phyloP scores from a whole-genome alignment of 1,284 basidiomycete species.

The Sporisorium graminicola region DNA sequence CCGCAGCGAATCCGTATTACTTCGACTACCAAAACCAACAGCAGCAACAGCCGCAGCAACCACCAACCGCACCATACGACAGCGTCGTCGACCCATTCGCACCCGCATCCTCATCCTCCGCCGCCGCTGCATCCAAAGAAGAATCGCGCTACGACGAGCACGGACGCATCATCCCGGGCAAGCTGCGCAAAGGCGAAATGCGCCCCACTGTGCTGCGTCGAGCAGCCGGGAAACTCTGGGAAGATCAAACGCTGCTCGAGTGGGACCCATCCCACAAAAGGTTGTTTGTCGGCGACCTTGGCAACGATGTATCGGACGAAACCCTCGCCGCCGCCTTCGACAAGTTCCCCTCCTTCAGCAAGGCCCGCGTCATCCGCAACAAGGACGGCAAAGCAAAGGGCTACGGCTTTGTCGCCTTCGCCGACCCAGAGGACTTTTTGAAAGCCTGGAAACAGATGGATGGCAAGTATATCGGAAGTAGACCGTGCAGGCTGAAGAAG shows the following conservation, averaged over 20 bases:
- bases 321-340: constrained; percentile 88
- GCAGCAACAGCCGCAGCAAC: not conserved
- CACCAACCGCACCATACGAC: not conserved
- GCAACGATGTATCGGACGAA: constrained; percentile 97
- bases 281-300: constrained; percentile 96
- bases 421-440: constrained; percentile 97
- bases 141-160: constrained; percentile 27
- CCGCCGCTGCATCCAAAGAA: constrained; percentile 17
- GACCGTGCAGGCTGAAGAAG: constrained; percentile 67
- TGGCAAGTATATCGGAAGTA: constrained; percentile 74
- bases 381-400: constrained; percentile 83
- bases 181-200: constrained; percentile 81
- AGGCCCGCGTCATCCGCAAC: constrained; percentile 94
- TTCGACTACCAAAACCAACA: constrained; percentile 9
- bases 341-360: constrained; percentile 90
- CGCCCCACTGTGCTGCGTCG: constrained; percentile 93
- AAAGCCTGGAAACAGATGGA: constrained; percentile 99
- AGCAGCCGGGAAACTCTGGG: constrained; percentile 95
- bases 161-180: constrained; percentile 55
- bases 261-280: constrained; percentile 99
- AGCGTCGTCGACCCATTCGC: constrained; percentile 16
- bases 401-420: constrained; percentile 96
- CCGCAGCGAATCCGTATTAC: constrained; percentile 29
- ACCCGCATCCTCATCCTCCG: constrained; percentile 10
- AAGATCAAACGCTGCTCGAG: constrained; percentile 94